These are phyloP conservation scores for Bipolaris zeicola DNA, from an alignment of 2,329 filamentous ascomycete genomes.

Conservation along the genomic window DNA sequence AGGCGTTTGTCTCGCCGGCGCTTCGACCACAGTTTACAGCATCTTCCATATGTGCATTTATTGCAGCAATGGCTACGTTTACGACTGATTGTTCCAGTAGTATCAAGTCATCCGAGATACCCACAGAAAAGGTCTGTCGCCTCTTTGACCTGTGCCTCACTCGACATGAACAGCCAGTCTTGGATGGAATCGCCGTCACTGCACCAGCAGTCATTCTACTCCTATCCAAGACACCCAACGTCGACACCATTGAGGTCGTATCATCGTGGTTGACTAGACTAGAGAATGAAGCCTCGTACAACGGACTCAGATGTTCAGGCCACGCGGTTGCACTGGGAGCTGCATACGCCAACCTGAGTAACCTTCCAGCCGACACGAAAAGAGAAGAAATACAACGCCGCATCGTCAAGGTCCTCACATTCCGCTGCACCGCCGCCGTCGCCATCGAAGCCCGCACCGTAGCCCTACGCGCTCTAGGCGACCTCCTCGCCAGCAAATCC, in stretches of 20 bases:
- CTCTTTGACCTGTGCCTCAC: conserved; percentile 43
- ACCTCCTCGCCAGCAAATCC: conserved; percentile 35
- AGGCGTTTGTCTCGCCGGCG: conserved; percentile 47
- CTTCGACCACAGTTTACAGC: conserved; percentile 69
- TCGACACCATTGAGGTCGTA: conserved; percentile 24
- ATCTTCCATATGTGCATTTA: conserved; percentile 64
- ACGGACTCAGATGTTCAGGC: conserved; percentile 49
- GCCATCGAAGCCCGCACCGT: conserved; percentile 54
- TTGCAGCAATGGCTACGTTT: conserved; percentile 45
- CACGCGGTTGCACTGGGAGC: conserved; percentile 54
- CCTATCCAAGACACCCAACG: conserved; percentile 15
- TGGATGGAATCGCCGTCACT: conserved; percentile 37
- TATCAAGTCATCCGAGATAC: conserved; percentile 13
- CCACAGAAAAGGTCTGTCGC: conserved; percentile 24
- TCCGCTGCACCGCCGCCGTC: conserved; percentile 43
- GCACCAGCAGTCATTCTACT: conserved; percentile 28
- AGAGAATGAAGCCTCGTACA: conserved; percentile 48
- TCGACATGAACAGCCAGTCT: conserved; percentile 44
- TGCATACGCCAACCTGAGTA: conserved; percentile 31
- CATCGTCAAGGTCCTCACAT: conserved; percentile 45
- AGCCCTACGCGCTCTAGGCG: conserved; percentile 48
- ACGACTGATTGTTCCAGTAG: conserved; percentile 12
- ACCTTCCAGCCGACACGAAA: neutral
- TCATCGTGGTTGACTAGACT: conserved; percentile 39
- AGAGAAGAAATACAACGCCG: conserved; percentile 22